Conservation (phyloP, 768 basidiomycete species). For the Phylloporus rhodoxanthus region DNA sequence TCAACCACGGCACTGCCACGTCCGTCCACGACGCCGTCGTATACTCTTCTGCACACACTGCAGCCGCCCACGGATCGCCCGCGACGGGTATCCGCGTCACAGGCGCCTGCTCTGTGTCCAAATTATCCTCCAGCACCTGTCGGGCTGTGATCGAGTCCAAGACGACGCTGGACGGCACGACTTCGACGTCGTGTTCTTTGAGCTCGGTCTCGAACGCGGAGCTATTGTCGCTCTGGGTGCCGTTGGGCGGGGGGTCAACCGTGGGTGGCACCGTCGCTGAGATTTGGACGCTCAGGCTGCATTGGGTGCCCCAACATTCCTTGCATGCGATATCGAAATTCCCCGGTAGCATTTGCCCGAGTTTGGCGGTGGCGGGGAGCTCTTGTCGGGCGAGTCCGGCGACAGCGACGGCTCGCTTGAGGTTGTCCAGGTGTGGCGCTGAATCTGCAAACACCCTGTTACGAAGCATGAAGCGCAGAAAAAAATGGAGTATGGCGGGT, state of each 20-base stretch:
- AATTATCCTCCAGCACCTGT: slow-evolving; percentile 29
- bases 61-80: slow-evolving; percentile 26
- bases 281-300: slow-evolving; percentile 27
- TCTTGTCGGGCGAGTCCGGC: slow-evolving; percentile 35
- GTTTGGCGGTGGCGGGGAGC: slow-evolving; percentile 37
- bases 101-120: slow-evolving; percentile 15
- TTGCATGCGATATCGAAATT: slow-evolving; percentile 45
- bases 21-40: slow-evolving; percentile 30
- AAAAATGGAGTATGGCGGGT: slow-evolving; percentile 41
- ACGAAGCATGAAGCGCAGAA: slow-evolving; percentile 41
- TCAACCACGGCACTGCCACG: slow-evolving; percentile 24
- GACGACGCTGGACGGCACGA: slow-evolving; percentile 19
- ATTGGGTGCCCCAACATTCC: slow-evolving; percentile 43
- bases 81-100: slow-evolving; percentile 14
- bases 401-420: slow-evolving; percentile 42
- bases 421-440: slow-evolving; percentile 14
- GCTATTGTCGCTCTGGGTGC: neutral
- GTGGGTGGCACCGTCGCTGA: slow-evolving; percentile 1
- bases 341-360: slow-evolving; percentile 37
- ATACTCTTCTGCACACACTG: slow-evolving; percentile 17
- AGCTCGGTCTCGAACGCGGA: slow-evolving; percentile 36
- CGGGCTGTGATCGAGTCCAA: slow-evolving; percentile 26
- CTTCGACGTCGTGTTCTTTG: slow-evolving; percentile 29
- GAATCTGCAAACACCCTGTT: slow-evolving; percentile 37
- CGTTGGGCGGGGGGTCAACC: neutral